Evolutionary conservation across 208 protist species (phyloP).

Genomic region (Zelonia costaricensis): DNA sequence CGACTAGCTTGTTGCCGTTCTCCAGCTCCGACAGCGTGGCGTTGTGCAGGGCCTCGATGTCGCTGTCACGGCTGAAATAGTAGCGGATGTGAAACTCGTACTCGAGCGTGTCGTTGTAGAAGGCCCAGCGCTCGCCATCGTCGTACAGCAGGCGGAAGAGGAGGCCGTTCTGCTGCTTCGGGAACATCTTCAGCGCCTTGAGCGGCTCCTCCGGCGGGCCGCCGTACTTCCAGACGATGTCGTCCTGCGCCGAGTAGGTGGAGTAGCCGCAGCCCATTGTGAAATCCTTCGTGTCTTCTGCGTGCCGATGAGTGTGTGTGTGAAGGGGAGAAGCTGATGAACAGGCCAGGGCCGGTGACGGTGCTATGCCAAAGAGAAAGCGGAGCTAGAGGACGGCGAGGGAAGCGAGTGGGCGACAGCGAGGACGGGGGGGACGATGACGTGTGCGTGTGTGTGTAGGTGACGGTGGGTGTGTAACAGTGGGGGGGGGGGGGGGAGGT

Average conservation of each 20-base stretch:
- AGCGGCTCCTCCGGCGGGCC: conserved; percentile 46
- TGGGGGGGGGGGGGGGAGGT: not conserved
- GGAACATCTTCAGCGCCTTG: conserved; percentile 73
- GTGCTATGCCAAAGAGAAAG: not conserved
- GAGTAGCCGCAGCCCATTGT: conserved; percentile 72
- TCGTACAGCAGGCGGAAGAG: conserved; percentile 69
- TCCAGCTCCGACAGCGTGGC: conserved; percentile 60
- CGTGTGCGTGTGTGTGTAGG: not conserved
- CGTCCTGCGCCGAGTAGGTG: conserved; percentile 62
- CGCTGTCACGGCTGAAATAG: conserved; percentile 54
- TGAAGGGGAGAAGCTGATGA: not conserved
- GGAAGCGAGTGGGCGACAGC: too few species aligned
- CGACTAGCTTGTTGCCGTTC: conserved; percentile 57
- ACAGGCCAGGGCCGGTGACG: not conserved
- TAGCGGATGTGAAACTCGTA: conserved; percentile 79
- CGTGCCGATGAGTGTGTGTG: not conserved
- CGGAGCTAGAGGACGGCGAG: too few species aligned
- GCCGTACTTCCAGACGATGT: conserved; percentile 73
- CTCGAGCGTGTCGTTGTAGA: conserved; percentile 78
- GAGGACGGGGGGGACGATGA: too few species aligned
- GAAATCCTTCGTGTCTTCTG: not conserved
- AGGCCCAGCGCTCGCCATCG: conserved; percentile 63
- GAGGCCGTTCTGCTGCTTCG: conserved; percentile 64
- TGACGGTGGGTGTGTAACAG: not conserved
- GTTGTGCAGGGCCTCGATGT: conserved; percentile 57